Percentiles rank a stretch among this genome's conserved stretches.
phyloP scores from a whole-genome alignment of 805 yeast species.

The Lipomyces orientalis region DNA sequence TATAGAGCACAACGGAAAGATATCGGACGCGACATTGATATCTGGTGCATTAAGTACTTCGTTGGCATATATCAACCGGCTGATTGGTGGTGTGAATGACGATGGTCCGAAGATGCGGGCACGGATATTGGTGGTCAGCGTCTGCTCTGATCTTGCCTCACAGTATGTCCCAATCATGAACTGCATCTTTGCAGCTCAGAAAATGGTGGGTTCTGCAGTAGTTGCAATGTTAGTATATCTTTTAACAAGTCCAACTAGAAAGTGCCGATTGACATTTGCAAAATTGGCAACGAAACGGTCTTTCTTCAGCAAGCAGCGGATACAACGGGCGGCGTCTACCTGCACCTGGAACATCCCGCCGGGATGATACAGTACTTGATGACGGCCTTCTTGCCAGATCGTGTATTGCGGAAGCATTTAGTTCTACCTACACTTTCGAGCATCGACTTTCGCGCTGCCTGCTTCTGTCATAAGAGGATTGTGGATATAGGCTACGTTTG shows the following conservation, averaged over 20 bases:
- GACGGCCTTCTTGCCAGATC: constrained; percentile 83
- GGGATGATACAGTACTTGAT: constrained; percentile 83
- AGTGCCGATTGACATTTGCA: constrained; percentile 88
- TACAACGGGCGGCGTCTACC: constrained; percentile 88
- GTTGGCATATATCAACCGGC: constrained; percentile 71
- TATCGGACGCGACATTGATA: constrained; percentile 52
- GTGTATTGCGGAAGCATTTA: constrained; percentile 74
- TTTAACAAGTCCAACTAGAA: constrained; percentile 45
- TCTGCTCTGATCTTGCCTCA: constrained; percentile 74
- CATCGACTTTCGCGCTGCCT: constrained; percentile 93
- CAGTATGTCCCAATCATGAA: constrained; percentile 95
- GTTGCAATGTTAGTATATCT: neutral
- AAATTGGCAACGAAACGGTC: constrained; percentile 67
- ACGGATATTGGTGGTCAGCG: constrained; percentile 64
- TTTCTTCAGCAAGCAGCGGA: constrained; percentile 95
- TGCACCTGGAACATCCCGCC: constrained; percentile 65
- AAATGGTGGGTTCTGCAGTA: constrained; percentile 51
- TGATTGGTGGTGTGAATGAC: constrained; percentile 9
- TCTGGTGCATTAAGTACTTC: constrained; percentile 86
- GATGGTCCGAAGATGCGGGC: constrained; percentile 58
- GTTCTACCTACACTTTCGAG: constrained; percentile 81
- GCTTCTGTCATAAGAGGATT: constrained; percentile 86
- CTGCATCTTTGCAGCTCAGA: constrained; percentile 93
- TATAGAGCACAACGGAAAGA: constrained; percentile 24
- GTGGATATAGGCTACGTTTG: constrained; percentile 95